Base-by-base conservation (phyloP, 352 stramenopile species). In the Phytophthora meadii region DNA sequence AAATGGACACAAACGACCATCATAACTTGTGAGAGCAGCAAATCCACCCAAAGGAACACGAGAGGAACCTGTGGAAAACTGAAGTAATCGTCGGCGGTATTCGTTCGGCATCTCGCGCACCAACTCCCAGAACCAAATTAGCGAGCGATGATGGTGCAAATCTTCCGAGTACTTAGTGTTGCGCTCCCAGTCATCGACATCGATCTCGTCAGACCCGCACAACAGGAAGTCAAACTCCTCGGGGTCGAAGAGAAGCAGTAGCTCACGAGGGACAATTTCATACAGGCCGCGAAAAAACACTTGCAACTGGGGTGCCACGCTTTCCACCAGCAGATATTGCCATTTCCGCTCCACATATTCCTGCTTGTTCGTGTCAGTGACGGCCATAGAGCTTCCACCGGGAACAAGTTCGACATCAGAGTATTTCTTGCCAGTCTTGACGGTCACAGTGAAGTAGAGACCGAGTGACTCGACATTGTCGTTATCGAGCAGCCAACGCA, bases 191-290 rank as follows among this genome's bases (percentile, higher is more conserved):
- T 98, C 96, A 10, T 97, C 78, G n/a, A 98, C 89, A 50, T 98
- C 87, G 68, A 98, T 98, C 58, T 87, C 82, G 6, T 97, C 91
- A 28, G 98, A 77, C 17, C 95, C 96, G 53, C 94, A 98, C 54
- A 99, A 86, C 2, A 99, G 50, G 36, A 98, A 81, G 64, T 98
- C 95, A 3, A 99, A 77, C 72, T 99, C 95, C 66, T 98, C 93
- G 28, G 96, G 96, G 59, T 99, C 96, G 73, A 99, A 98, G 5
- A 98, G 70, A 17, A 95, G 88, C 10, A 98, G 70, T 7, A 98
- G 67, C 5, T 95, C 77, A 40, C 93, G 79, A 2, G 97, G 97
- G 47, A 99, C 82, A 12, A 99, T 88, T 54, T 98, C 92, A 68
- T 98, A 98, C 61, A 99, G 89, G 14, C 97, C 96, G 45, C 87